These are phyloP conservation scores for Penicillium ucsense DNA, from an alignment of 495 filamentous ascomycete species.

Conservation along the genomic window DNA sequence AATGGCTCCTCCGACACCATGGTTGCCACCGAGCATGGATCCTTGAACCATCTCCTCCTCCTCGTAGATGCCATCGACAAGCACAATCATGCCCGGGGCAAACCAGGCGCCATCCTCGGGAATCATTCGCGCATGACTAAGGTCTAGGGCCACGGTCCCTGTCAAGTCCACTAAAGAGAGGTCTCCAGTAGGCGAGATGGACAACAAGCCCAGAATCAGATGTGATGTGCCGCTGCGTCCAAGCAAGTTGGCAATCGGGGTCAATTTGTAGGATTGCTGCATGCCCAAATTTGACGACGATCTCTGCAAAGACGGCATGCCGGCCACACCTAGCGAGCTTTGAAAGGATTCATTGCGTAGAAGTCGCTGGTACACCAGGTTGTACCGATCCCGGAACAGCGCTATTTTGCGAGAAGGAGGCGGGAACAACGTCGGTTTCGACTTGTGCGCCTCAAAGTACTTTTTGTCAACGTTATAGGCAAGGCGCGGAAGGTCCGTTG, in stretches of 20 bases:
- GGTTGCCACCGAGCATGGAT: conserved; percentile 59
- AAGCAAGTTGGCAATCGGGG: conserved; percentile 85
- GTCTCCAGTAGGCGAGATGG: conserved; percentile 70
- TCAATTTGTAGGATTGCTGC: conserved; percentile 74
- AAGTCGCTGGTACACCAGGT: conserved; percentile 81
- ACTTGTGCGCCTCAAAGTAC: conserved; percentile 68
- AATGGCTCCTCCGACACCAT: conserved; percentile 78
- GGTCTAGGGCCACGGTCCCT: conserved; percentile 74
- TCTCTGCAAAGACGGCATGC: conserved; percentile 36
- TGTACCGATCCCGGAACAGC: conserved; percentile 80
- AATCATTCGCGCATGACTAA: conserved; percentile 69
- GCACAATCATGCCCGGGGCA: conserved; percentile 85
- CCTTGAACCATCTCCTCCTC: conserved; percentile 67
- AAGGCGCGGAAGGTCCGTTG: conserved; percentile 79
- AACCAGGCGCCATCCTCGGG: conserved; percentile 87
- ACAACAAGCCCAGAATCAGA: conserved; percentile 77
- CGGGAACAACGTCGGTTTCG: conserved; percentile 69
- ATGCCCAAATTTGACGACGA: conserved; percentile 42
- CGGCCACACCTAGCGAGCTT: conserved; percentile 48
- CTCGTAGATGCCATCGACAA: conserved; percentile 90
- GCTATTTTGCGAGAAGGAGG: conserved; percentile 70
- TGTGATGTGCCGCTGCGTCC: conserved; percentile 79
- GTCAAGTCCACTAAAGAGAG: conserved; percentile 77
- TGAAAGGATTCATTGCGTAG: conserved; percentile 92
- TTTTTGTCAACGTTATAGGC: conserved; percentile 81